Base-by-base conservation (phyloP, 2,329 filamentous ascomycete species). In the Fusarium avenaceum region DNA sequence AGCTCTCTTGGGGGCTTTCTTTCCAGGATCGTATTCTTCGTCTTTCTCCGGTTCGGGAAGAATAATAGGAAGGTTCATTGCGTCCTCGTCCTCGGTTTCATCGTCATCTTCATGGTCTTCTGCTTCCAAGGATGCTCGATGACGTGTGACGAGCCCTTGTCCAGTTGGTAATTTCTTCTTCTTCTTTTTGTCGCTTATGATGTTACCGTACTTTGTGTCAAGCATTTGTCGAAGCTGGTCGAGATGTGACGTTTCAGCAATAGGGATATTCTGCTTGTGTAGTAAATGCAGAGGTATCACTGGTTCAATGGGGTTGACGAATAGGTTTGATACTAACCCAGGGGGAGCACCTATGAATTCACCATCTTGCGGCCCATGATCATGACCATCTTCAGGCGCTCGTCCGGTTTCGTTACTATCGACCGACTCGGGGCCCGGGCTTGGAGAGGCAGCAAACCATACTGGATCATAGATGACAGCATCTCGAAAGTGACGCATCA, bases 21-120 rank as follows among this genome's bases (percentile, higher is more conserved):
- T 26, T 6, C 54, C 65, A 2, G 71, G 71, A 6, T 46, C 45
- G 20, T 72, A 72, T 8, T 64, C 53, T 1, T 43, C 56, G 40
- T 72, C 71, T 4, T 68, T 59, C 22, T 72, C 70, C 0, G 70
- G 49, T 24, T 70, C 65, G 5, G 56, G 60, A 4, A 61, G 38
- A 2, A 26, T 38, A 13, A 67, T 19, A 10, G 58, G 44, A 32
- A 58, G 20, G 5, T 33, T 39, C 43, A 51, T 47, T 11, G 44
- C 48, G 9, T 43, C 39, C n/a, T 44, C 63, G 4, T 58, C 59
- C 4, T 55, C 54, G 2, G 8, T 38, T 0, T 46, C 24, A 2
- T 30, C 43, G 11, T 47, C 40, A 7, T 20, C 13, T 1, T 43
- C 24, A 24, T 24, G 24, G 24, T 24, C 47, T 24, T 43, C 35